phyloP scores from a whole-genome alignment of 2,329 filamentous ascomycete species.

The Paraphaeosphaeria sporulosa region DNA sequence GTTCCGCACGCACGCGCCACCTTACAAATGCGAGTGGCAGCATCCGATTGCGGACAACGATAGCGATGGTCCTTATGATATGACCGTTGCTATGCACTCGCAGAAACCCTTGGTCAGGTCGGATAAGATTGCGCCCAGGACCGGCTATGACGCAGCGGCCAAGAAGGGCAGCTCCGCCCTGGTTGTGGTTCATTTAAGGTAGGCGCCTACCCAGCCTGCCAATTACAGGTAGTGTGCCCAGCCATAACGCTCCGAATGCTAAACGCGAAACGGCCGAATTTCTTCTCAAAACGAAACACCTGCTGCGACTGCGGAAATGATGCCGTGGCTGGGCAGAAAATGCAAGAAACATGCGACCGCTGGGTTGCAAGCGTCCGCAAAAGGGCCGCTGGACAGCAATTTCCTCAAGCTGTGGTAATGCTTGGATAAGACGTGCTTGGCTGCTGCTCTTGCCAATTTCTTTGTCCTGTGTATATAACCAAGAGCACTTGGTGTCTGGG shows the following conservation, averaged over 20 bases:
- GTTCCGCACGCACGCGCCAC: not conserved
- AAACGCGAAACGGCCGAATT: not conserved
- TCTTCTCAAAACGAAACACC: not conserved
- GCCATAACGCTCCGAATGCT: not conserved
- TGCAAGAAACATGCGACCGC: not conserved
- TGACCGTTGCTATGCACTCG: too few species aligned
- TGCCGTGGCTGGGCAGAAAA: constrained; percentile 1
- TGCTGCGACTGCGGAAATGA: constrained; percentile 2
- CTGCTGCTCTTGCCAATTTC: not conserved
- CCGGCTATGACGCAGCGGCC: not conserved
- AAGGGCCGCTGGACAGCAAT: not conserved
- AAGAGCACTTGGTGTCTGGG: not conserved
- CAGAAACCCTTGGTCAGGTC: not conserved
- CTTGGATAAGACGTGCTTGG: constrained; percentile 1
- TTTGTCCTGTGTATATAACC: not conserved
- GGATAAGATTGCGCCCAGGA: not conserved
- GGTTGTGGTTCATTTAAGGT: not conserved
- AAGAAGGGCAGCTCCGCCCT: not conserved
- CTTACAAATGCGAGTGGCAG: not conserved
- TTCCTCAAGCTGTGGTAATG: not conserved
- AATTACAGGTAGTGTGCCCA: not conserved
- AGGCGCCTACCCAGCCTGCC: not conserved
- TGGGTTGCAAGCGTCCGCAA: not conserved
- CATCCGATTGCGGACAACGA: not conserved
- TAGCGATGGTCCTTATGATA: not conserved